phyloP scores from a whole-genome alignment of 2,329 filamentous ascomycete genomes.

The Nemania sp. region DNA sequence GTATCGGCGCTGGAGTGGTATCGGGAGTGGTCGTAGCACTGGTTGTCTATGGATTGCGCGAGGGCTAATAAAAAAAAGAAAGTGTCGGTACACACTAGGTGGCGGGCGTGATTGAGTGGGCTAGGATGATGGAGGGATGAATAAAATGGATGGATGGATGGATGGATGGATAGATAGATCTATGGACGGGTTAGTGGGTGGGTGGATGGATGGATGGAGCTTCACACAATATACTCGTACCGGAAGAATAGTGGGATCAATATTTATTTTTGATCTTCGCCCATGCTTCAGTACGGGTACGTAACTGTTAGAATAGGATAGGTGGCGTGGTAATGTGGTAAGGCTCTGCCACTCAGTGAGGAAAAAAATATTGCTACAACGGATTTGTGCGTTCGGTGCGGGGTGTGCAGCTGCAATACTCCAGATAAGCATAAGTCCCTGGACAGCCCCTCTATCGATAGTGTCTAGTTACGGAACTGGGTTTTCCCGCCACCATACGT shows the following conservation, averaged over 20 bases:
- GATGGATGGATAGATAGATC: neutral
- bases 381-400: slow-evolving; percentile 39
- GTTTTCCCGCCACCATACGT: slow-evolving; percentile 35
- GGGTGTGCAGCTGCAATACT: slow-evolving; percentile 26
- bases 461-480: slow-evolving; percentile 31
- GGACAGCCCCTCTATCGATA: slow-evolving; percentile 23
- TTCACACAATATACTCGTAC: slow-evolving; percentile 32
- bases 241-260: slow-evolving; percentile 10
- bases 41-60: too few species aligned
- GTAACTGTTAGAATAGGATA: too few species aligned
- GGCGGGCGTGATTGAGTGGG: slow-evolving; percentile 33
- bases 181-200: slow-evolving; percentile 7
- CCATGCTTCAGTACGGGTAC: neutral
- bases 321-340: too few species aligned
- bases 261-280: slow-evolving; percentile 16
- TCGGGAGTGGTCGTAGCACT: neutral
- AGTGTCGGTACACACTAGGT: too few species aligned
- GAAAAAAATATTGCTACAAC: neutral
- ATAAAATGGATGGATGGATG: slow-evolving; percentile 18
- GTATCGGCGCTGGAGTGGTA: slow-evolving; percentile 18
- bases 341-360: slow-evolving; percentile 9
- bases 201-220: neutral
- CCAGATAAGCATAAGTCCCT: neutral
- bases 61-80: too few species aligned
- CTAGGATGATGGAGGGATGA: slow-evolving; percentile 13